Conservation (phyloP, 2,329 filamentous ascomycete genomes). For the Neonectria ditissima region DNA sequence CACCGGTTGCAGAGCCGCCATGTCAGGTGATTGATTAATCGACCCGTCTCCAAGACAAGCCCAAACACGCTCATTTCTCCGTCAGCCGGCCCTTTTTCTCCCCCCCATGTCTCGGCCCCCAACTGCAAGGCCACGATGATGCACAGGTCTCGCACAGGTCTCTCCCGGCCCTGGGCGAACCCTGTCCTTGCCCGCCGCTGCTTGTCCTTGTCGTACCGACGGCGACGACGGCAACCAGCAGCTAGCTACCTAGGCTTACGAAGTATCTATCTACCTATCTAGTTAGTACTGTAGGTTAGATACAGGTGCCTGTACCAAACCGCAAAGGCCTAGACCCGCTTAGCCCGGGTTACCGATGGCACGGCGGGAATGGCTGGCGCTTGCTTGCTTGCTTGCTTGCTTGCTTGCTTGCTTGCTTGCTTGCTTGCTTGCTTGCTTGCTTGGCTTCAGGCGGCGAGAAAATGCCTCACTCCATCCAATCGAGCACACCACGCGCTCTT, state of each 20-base stretch:
- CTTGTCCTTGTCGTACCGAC: not conserved
- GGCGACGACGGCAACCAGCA: not conserved
- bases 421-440: too few relatives aligned
- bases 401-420: too few relatives aligned
- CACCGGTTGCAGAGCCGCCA: constrained; percentile 20
- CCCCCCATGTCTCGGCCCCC: not conserved
- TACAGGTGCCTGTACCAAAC: constrained; percentile 15
- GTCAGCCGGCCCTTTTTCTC: not conserved
- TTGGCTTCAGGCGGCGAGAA: constrained; percentile 23
- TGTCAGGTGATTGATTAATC: constrained; percentile 26
- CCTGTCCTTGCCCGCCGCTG: constrained; percentile 11
- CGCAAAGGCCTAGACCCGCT: constrained; percentile 38
- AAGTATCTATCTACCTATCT: not conserved
- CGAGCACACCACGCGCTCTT: constrained; percentile 2
- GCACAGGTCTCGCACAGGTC: constrained; percentile 31
- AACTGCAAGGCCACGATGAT: constrained; percentile 22
- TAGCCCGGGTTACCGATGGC: not conserved
- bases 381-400: too few relatives aligned
- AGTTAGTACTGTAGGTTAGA: too few relatives aligned
- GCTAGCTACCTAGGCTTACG: too few relatives aligned
- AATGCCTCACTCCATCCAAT: constrained; percentile 26
- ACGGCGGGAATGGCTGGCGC: too few relatives aligned
- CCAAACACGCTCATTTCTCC: not conserved
- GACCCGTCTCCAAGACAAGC: constrained; percentile 8
- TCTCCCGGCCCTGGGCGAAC: constrained; percentile 34